Evolutionary conservation across 1,139 yeast species (phyloP), one percentile per base, ranked within the genome.

Genomic region (Zhuliangozyma blackwelliae): DNA sequence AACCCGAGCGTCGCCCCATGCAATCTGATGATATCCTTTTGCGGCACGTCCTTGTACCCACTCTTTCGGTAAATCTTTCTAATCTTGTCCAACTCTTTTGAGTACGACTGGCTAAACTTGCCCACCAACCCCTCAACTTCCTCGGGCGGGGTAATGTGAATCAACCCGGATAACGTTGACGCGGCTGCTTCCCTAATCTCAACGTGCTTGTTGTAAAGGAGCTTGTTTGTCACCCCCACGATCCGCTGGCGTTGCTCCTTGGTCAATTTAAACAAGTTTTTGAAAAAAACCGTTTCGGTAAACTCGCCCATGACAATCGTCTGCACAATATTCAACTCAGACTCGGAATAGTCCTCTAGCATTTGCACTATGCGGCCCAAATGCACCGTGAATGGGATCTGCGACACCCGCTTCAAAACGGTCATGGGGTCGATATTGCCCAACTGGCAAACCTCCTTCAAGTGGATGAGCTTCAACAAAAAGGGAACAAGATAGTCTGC

Each of bases 1-100:
- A 92, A 65, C 0, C 97, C 97, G 22, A 94, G 65, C 0, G 92
- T 84, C 2, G 96, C 90, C 2, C 94, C 96, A 54, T 92, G 98
- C 7, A 90, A 63, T 10, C 63, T 59, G 10, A 75, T 63, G 3
- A 62, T 50, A 43, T 79, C 78, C 5, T 69, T 72, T 28, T 61
- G 51, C 0, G 72, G 48, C 34, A 57, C 50, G 29, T 52, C 55
- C 44, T 59, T 64, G 43, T 57, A 60, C 1, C 61, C 63, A 7
- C 40, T 34, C 19, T 32, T 39, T 41, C 61, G 57, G 34, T 63
- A 58, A 39, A 51, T 57, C 35, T 40, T 65, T 51, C 68, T 61
- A 40, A 60, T 42, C 12, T 39, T 42, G 34, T 66, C 72, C 39
- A 71, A 56, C 28, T 60, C 59, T 10, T 45, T 38, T 3, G 61